Conservation (phyloP, 2,329 filamentous ascomycete genomes). For the Bipolaris bicolor region DNA sequence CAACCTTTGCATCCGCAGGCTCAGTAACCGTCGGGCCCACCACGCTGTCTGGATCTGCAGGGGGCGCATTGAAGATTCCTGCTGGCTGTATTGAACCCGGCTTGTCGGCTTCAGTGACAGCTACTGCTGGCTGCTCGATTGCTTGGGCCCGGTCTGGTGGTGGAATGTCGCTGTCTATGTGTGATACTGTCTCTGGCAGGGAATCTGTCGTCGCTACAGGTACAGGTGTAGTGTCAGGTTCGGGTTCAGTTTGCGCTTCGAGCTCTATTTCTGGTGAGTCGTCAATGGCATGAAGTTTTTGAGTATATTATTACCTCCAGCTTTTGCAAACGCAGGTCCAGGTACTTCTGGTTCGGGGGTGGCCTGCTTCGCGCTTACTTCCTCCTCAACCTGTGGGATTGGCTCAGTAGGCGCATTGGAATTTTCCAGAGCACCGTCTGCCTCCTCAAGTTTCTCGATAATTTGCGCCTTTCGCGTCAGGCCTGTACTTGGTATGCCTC, state of each 20-base stretch:
- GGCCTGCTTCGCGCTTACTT: conserved; percentile 7
- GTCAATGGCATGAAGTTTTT: too few species aligned
- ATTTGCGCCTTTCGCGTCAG: conserved; percentile 57
- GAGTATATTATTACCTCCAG: conserved; percentile 27
- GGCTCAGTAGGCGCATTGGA: conserved; percentile 8
- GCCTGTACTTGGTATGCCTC: conserved; percentile 53
- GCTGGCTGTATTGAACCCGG: conserved; percentile 24
- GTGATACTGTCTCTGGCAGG: conserved; percentile 28
- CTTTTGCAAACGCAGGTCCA: conserved; percentile 27
- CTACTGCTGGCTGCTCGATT: conserved; percentile 23
- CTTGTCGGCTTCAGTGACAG: conserved; percentile 25
- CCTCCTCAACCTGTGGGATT: conserved; percentile 11
- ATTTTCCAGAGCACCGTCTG: conserved; percentile 24
- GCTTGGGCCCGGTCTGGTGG: conserved; percentile 21
- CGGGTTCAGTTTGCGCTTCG: conserved; percentile 5
- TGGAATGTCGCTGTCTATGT: conserved; percentile 29
- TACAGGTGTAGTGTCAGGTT: conserved; percentile 13
- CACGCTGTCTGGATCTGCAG: conserved; percentile 24
- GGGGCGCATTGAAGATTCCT: conserved; percentile 22
- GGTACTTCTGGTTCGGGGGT: conserved; percentile 3
- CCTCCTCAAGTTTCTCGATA: conserved; percentile 53
- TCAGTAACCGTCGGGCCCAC: conserved; percentile 28
- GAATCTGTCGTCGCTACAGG: conserved; percentile 25
- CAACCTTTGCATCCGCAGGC: conserved; percentile 21
- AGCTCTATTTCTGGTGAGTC: conserved; percentile 21